Conservation (phyloP, 2,329 filamentous ascomycete genomes). For the Verticillium dahliae region DNA sequence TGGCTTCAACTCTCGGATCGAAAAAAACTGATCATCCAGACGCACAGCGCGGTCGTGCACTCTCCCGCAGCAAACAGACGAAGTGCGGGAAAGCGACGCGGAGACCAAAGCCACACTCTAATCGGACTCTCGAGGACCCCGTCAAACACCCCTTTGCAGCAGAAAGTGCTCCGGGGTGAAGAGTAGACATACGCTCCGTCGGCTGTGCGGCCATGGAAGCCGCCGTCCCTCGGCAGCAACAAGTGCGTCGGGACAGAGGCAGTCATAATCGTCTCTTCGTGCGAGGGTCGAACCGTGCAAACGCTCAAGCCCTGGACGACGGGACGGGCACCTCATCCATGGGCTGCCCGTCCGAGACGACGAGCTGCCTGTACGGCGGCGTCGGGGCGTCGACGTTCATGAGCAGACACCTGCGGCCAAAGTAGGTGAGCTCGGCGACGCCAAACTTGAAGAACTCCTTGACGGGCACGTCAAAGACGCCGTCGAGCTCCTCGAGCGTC, state of each 20-base stretch:
- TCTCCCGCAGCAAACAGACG: not conserved
- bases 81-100: not conserved
- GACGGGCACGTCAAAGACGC: slow-evolving; percentile 6
- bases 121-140: not conserved
- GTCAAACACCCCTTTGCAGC: not conserved
- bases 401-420: not conserved
- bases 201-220: not conserved
- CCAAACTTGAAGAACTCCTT: slow-evolving; percentile 10
- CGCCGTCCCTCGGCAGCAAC: not conserved
- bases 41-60: not conserved
- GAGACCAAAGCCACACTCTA: not conserved
- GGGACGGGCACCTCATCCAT: not conserved
- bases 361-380: not conserved
- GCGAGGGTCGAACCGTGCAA: not conserved
- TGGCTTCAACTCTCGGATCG: too few relatives aligned
- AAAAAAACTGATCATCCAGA: not conserved
- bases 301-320: not conserved
- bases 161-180: not conserved
- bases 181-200: not conserved
- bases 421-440: slow-evolving; percentile 14
- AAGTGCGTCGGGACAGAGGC: not conserved
- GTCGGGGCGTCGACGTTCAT: not conserved
- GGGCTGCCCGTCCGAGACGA: not conserved
- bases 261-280: not conserved
- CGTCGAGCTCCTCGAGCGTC: slow-evolving; percentile 36